Conservation (phyloP, 2,329 filamentous ascomycete genomes). For the Diaporthe helianthi region DNA sequence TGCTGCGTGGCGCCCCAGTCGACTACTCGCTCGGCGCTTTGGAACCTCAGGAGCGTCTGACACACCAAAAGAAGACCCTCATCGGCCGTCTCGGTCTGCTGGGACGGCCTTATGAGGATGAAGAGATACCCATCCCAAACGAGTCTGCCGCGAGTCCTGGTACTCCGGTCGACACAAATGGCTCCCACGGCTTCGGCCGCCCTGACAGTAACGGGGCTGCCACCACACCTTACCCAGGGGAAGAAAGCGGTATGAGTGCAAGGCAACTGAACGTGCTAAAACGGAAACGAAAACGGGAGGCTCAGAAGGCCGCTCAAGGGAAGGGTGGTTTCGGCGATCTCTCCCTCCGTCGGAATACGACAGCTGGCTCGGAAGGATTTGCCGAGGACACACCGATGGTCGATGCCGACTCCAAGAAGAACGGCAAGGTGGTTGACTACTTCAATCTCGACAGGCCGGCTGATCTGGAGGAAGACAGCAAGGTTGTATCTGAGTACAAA, state of each 20-base stretch:
- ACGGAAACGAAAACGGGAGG: conserved; percentile 88
- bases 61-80: conserved; percentile 89
- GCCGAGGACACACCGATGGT: conserved; percentile 64
- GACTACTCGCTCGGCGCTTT: conserved; percentile 85
- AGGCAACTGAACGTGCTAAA: conserved; percentile 94
- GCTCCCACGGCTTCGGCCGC: conserved; percentile 43
- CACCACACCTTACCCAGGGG: conserved; percentile 52
- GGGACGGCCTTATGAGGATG: conserved; percentile 85
- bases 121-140: conserved; percentile 71
- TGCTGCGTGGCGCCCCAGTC: conserved; percentile 84
- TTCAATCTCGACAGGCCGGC: conserved; percentile 84
- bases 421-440: conserved; percentile 78
- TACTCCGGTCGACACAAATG: conserved; percentile 51
- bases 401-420: conserved; percentile 63
- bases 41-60: conserved; percentile 80
- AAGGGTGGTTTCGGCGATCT: conserved; percentile 92
- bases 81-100: conserved; percentile 81
- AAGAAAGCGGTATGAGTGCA: conserved; percentile 82
- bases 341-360: conserved; percentile 69
- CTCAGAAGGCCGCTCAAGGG: conserved; percentile 82
- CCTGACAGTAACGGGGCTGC: conserved; percentile 43
- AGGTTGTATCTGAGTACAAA: conserved; percentile 95
- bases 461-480: conserved; percentile 85
- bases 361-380: conserved; percentile 65
- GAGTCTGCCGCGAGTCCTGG: conserved; percentile 61